Conservation (phyloP, 2,329 filamentous ascomycete genomes). For the Moelleriella libera region DNA sequence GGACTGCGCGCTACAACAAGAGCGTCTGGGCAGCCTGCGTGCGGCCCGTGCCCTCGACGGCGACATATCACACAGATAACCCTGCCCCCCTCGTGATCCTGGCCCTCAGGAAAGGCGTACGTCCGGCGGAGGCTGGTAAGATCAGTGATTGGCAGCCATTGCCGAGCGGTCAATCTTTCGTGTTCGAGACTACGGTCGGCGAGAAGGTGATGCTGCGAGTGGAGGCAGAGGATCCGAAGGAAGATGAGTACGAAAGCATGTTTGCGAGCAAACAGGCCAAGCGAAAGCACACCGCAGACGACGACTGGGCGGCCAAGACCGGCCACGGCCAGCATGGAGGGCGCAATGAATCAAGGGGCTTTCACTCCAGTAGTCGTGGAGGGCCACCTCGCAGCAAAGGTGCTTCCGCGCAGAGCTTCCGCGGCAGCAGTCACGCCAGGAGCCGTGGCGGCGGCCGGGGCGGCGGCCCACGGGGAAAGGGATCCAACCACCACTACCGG, state of each 20-base stretch:
- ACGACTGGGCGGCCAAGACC: conserved; percentile 20
- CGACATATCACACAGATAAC: conserved; percentile 67
- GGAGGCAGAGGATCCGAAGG: conserved; percentile 51
- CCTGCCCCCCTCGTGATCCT: conserved; percentile 67
- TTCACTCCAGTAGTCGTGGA: conserved; percentile 21
- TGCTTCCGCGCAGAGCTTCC: conserved; percentile 21
- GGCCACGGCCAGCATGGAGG: conserved; percentile 18
- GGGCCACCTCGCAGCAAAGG: conserved; percentile 21
- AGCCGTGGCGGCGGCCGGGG: conserved; percentile 11
- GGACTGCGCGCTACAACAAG: conserved; percentile 60
- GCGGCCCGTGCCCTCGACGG: conserved; percentile 52
- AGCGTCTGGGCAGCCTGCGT: conserved; percentile 79
- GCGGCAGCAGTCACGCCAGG: conserved; percentile 25
- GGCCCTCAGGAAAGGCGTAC: conserved; percentile 60
- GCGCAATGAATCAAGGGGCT: conserved; percentile 25
- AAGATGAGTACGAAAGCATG: conserved; percentile 49
- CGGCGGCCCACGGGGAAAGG: conserved; percentile 26
- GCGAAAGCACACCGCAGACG: conserved; percentile 41
- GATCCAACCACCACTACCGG: conserved; percentile 41
- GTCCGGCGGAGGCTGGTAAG: conserved; percentile 64
- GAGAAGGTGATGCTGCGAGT: conserved; percentile 78
- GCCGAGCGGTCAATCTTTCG: conserved; percentile 52
- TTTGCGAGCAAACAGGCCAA: conserved; percentile 47
- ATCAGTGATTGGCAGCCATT: conserved; percentile 79
- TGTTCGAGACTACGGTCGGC: conserved; percentile 71